Base-by-base conservation (phyloP, 352 stramenopile species). In the Pythium inflatum region DNA sequence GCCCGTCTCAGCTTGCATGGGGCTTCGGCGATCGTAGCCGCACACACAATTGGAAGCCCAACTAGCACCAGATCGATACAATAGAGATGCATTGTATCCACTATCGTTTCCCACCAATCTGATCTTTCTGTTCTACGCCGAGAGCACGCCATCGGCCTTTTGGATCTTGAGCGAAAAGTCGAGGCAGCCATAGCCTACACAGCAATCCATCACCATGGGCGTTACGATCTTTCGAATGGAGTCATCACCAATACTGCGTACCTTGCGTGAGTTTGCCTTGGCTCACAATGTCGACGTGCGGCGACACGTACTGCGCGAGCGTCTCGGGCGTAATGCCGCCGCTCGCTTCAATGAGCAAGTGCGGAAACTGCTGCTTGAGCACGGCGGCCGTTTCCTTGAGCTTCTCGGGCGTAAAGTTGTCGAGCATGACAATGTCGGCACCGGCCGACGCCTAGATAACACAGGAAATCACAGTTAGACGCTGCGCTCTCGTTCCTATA, bases 111-210 rank as follows among this genome's bases (percentile, higher is more conserved):
- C 7, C 31, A n/a, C n/a, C n/a, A n/a, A n/a, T 30, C 16, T 46
- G 6, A 24, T 16, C 6, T 46, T 5, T 46, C 4, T 31, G 48
- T 20, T 54, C 49, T 77, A 76, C 25, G 75, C 36, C 68, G 76
- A 20, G 40, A 93, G 57, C 24, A 94, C 68, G 40, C 87, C 84
- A 34, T 92, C 84, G 3, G 81, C 75, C 65, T 94, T 96, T 60
- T 93, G 85, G 68, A 99, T 98, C 79, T 99, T 99, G 58, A 99
- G 87, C 68, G 94, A 99, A 59, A 98, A 99, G 83, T 99, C 97
- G 43, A 99, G 60, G 75, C 89, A 98, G 62, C 85, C 74, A 80
- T 99, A 99, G 41, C 86, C 86, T 87, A 60, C 25, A 28, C 27
- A 60, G 7, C 11, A 46, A 20, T 11, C 20, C n/a, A 63, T 18